phyloP scores from a whole-genome alignment of 2,329 filamentous ascomycete species.

The Xylariales sp. region DNA sequence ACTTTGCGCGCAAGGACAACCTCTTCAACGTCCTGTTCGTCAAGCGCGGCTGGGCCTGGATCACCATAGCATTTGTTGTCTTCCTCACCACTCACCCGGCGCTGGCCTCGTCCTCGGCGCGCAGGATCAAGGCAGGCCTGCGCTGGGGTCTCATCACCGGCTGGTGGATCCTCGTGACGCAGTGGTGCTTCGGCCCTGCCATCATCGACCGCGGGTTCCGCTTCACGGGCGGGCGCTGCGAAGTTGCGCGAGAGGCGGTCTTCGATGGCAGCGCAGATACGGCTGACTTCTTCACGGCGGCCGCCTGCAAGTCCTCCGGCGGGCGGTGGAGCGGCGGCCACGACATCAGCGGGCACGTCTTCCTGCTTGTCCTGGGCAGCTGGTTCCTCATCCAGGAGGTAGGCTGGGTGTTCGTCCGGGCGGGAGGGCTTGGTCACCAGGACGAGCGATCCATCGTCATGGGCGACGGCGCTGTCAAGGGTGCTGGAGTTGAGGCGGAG shows the following conservation, averaged over 20 bases:
- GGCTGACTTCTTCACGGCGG: constrained; percentile 60
- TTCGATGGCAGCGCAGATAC: constrained; percentile 41
- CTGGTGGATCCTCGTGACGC: constrained; percentile 83
- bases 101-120: constrained; percentile 29
- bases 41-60: constrained; percentile 93
- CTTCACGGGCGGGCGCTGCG: constrained; percentile 83
- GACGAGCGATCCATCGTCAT: constrained; percentile 67
- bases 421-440: constrained; percentile 33
- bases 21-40: constrained; percentile 91
- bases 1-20: constrained; percentile 94
- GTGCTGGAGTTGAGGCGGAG: constrained; percentile 45
- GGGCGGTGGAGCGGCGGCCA: constrained; percentile 90
- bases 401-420: constrained; percentile 49
- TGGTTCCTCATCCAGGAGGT: constrained; percentile 80
- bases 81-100: constrained; percentile 67
- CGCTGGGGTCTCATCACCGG: constrained; percentile 70
- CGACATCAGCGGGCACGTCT: constrained; percentile 94
- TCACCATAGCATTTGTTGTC: constrained; percentile 66
- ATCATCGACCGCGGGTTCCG: constrained; percentile 86
- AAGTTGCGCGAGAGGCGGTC: constrained; percentile 47
- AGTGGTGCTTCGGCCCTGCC: constrained; percentile 93
- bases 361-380: constrained; percentile 81
- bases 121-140: constrained; percentile 53
- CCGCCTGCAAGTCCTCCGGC: constrained; percentile 77
- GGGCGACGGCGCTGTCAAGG: constrained; percentile 61